Evolutionary conservation across 805 yeast species (phyloP), one percentile per base, ranked within the genome.

Genomic region (Sugiyamaella smithiae): DNA sequence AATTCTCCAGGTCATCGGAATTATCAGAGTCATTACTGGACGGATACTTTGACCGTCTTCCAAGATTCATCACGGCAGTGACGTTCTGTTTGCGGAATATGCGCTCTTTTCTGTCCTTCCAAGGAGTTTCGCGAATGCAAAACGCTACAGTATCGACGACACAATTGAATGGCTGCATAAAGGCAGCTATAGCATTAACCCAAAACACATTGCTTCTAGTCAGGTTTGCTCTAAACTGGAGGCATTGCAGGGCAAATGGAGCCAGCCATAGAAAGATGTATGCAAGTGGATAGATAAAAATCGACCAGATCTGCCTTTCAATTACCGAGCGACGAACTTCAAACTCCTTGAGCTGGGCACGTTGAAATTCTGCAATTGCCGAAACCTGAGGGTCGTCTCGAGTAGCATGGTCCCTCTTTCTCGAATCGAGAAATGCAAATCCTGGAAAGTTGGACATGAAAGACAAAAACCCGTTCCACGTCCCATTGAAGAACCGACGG

Each of bases 231-330:
- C 71, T 69, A 56, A 75, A 70, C 58, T 77, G 81, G 7, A 87
- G 72, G 48, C 80, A 72, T 58, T 84, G 85, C 29, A 79, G 71
- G 4, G 83, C 75, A 52, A 87, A 77, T 1, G 97, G 97, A 55
- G 85, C 82, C 17, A 84, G 61, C 97, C 97, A 89, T 41, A 88
- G 66, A 23, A 85, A 72, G 50, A 88, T 73, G 65, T 88, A 89
- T 1, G 95, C 84, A 36, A 84, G 68, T 2, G 97, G 97, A 62
- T 89, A 89, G 40, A 89, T 73, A 65, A 89, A 88, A 42, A 89
- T 83, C 26, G 84, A 74, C 58, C 81, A 81, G 76, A 87, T 81
- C 67, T 89, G 96, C 49, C 81, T 80, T 62, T 84, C 81, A 44
- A 89, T 85, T 53, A 77, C 75, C 24, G 75, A 67, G 55, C 88